Percentiles rank a stretch among this genome's conserved stretches.
These are phyloP conservation scores for Coleophoma crateriformis DNA, from an alignment of 2,329 filamentous ascomycete genomes.

Conservation along the genomic window DNA sequence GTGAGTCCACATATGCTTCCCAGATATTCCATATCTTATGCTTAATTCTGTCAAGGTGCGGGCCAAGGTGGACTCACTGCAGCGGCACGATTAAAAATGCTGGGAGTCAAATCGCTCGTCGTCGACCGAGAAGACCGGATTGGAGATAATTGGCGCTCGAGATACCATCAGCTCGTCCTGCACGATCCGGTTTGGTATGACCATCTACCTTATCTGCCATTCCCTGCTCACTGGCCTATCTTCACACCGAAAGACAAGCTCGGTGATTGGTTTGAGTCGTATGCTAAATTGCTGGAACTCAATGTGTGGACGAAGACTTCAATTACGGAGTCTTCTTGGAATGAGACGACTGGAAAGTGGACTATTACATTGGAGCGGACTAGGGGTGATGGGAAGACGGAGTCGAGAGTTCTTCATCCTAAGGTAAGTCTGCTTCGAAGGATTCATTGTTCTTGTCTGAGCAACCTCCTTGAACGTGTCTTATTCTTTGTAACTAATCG, in stretches of 20 bases:
- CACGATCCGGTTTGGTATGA: constrained; percentile 59
- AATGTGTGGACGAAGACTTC: constrained; percentile 57
- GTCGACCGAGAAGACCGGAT: constrained; percentile 52
- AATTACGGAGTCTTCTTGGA: constrained; percentile 40
- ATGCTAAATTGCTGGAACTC: constrained; percentile 56
- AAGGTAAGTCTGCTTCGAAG: not conserved
- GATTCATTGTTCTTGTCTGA: too few species aligned
- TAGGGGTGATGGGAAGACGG: constrained; percentile 19
- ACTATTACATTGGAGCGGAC: constrained; percentile 41
- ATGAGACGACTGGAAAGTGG: constrained; percentile 45
- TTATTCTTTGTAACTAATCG: not conserved
- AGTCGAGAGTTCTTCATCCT: constrained; percentile 52
- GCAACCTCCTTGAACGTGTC: not conserved
- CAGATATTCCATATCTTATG: not conserved
- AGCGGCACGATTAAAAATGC: constrained; percentile 54
- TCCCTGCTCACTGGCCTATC: constrained; percentile 58
- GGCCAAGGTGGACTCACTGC: constrained; percentile 55
- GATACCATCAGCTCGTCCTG: constrained; percentile 61
- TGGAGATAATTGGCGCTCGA: constrained; percentile 59
- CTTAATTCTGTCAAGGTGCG: constrained; percentile 34
- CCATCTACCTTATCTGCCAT: constrained; percentile 58
- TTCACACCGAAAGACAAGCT: constrained; percentile 68
- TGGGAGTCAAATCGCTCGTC: constrained; percentile 48
- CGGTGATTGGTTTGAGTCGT: constrained; percentile 61
- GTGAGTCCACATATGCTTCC: constrained; percentile 31